Evolutionary conservation across 169 alveolate species (phyloP).

Genomic region (Plasmodium reichenowi): DNA sequence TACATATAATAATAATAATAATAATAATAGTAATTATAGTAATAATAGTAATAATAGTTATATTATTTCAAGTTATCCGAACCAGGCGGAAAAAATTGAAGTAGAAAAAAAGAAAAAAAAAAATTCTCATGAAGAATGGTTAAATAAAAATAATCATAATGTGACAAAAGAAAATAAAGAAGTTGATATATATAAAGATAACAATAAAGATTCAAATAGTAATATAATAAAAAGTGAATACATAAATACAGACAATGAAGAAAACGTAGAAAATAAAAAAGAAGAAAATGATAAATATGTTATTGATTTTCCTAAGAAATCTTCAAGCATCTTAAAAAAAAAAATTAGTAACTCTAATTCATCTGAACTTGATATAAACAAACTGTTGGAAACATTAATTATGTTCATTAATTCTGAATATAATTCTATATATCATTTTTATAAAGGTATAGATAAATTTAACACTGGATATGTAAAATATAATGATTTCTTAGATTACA

Average conservation of each 20-base stretch:
- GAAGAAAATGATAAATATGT: conserved; percentile 7
- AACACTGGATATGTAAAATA: conserved; percentile 73
- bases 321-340: conserved; percentile 67
- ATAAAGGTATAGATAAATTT: conserved; percentile 73
- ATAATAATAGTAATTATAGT: background rate
- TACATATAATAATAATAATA: background rate
- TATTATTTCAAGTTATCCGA: background rate
- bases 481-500: conserved; percentile 41
- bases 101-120: background rate
- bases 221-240: no score
- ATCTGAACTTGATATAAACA: conserved; percentile 24
- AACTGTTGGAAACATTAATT: conserved; percentile 26
- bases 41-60: background rate
- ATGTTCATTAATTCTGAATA: conserved; percentile 45
- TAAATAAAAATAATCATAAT: background rate
- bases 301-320: conserved; percentile 12
- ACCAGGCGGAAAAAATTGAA: background rate
- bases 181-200: background rate
- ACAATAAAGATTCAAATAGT: background rate
- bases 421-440: conserved; percentile 66
- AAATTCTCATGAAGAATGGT: background rate
- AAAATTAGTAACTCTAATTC: conserved; percentile 22
- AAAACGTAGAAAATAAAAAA: background rate
- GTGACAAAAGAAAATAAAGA: no score
- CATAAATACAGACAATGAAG: background rate